phyloP scores from a whole-genome alignment of 2,329 filamentous ascomycete genomes.

The Gliomastix tumulicola region DNA sequence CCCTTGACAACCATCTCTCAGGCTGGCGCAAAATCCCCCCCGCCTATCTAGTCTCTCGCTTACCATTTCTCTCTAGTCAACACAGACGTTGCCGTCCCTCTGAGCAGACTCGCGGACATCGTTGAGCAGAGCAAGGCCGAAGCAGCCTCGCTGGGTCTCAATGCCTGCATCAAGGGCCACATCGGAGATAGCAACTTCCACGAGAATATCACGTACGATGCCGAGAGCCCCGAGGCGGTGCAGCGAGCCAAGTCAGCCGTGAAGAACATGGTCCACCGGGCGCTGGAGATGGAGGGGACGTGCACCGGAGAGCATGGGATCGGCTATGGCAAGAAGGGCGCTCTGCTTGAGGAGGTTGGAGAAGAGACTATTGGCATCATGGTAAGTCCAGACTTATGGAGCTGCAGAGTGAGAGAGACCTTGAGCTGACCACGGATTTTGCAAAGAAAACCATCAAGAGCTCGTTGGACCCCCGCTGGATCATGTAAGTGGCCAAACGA shows the following conservation, averaged over 20 bases:
- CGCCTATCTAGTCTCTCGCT: too few relatives aligned
- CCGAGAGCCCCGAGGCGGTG: slow-evolving; percentile 54
- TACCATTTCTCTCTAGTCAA: too few relatives aligned
- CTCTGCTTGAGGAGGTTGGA: slow-evolving; percentile 65
- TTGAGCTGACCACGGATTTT: slow-evolving; percentile 4
- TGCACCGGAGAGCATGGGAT: slow-evolving; percentile 79
- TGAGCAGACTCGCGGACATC: slow-evolving; percentile 60
- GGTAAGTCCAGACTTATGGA: slow-evolving; percentile 27
- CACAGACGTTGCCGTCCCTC: slow-evolving; percentile 70
- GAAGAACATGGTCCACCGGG: slow-evolving; percentile 72
- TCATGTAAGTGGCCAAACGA: slow-evolving; percentile 2
- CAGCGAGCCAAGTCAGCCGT: slow-evolving; percentile 67
- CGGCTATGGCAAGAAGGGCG: slow-evolving; percentile 70
- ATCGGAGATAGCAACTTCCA: slow-evolving; percentile 86
- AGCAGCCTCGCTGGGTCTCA: slow-evolving; percentile 67
- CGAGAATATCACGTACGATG: slow-evolving; percentile 73
- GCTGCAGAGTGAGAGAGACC: slow-evolving; percentile 1
- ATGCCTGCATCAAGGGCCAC: slow-evolving; percentile 73
- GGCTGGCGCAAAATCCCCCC: too few relatives aligned
- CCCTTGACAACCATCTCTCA: not conserved
- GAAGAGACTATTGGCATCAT: slow-evolving; percentile 68
- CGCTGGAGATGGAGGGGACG: slow-evolving; percentile 78
- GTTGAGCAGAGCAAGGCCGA: slow-evolving; percentile 50
- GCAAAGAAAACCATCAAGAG: slow-evolving; percentile 2
- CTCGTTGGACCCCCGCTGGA: slow-evolving; percentile 1